Evolutionary conservation across 306 rosid genomes (phyloP).

Genomic region (Malus fusca): DNA sequence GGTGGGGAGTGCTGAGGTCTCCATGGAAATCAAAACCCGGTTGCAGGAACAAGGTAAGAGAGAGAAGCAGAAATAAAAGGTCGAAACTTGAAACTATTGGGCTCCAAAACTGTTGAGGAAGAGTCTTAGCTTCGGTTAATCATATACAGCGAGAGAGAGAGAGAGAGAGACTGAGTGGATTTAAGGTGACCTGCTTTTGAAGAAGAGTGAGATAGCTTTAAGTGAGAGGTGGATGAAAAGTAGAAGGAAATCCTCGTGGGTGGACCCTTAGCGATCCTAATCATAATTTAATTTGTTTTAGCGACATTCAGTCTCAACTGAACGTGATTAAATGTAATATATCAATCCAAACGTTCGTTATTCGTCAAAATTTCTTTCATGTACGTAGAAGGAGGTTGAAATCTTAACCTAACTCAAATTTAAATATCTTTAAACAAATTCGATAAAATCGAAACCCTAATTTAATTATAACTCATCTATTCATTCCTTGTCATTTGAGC

Average conservation of each 20-base stretch:
- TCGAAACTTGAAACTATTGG: too few species aligned
- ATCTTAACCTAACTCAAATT: too few species aligned
- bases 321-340: background rate
- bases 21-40: constrained; percentile 19
- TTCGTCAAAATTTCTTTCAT: too few species aligned
- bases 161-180: background rate
- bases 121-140: background rate
- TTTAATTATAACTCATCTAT: too few species aligned
- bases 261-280: background rate
- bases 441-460: too few species aligned
- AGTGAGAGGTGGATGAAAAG: background rate
- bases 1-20: constrained; percentile 1
- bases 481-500: too few species aligned
- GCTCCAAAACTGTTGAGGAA: background rate
- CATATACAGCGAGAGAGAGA: background rate
- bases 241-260: background rate
- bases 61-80: background rate
- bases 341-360: too few species aligned
- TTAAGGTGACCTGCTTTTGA: background rate
- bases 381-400: too few species aligned
- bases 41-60: background rate
- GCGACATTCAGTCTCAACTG: too few species aligned
- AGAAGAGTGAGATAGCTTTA: background rate
- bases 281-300: too few species aligned
- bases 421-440: too few species aligned